Evolutionary conservation across 176 grass and related monocot genomes (phyloP).

Genomic region (Aegilops sharonensis): DNA sequence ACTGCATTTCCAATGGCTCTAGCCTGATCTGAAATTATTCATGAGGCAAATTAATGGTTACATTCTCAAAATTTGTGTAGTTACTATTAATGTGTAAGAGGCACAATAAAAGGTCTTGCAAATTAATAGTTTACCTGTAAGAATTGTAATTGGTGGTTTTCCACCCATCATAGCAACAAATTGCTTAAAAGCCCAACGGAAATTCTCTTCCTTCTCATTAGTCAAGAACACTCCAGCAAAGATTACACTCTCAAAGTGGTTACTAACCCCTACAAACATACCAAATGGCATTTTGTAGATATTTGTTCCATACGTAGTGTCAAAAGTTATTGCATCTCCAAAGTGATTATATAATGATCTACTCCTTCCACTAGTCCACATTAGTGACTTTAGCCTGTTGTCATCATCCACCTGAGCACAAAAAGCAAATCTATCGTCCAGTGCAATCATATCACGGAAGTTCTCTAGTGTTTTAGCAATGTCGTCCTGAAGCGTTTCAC

Average conservation of each 20-base stretch:
- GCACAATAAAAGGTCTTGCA: no score
- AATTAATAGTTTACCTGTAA: background rate
- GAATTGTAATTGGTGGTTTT: background rate
- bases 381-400: background rate
- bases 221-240: background rate
- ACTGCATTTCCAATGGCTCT: background rate
- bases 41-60: no score
- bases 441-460: no score
- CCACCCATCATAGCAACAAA: background rate
- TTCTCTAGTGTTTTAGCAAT: no score
- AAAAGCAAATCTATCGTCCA: no score
- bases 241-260: background rate
- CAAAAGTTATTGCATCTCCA: background rate
- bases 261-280: background rate
- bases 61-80: no score
- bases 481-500: no score
- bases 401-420: background rate
- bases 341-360: background rate
- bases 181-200: background rate
- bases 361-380: background rate
- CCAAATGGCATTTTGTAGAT: background rate
- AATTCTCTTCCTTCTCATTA: background rate
- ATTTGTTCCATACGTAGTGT: background rate
- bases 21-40: no score
- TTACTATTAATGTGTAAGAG: no score